Evolutionary conservation across 139 green algal species (phyloP), one percentile per base, ranked within the genome.

Genomic region (Pycnococcus provasolii): DNA sequence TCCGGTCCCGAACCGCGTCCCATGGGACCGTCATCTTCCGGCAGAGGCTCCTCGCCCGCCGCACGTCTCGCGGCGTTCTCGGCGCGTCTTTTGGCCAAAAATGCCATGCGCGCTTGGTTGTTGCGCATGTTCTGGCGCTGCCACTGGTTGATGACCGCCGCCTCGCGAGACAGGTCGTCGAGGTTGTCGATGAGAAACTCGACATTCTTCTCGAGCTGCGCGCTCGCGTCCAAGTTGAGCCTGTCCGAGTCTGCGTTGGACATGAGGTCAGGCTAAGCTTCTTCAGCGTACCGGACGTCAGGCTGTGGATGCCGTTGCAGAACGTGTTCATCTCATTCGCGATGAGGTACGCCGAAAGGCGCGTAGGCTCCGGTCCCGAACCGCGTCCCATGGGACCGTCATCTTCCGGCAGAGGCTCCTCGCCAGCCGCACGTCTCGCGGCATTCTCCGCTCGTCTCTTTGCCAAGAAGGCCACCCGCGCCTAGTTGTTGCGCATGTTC

Each of bases 361-460:
- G 78, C 45, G 68, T 84, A 37, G 93, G 94, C 80, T 97, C 91
- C 0, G 85, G 67, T 1, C 90, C 70, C 3, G 89, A 81, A 78
- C 94, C 95, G 81, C 92, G 94, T 70, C 85, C 73, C 9, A 45
- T 73, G 0, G 86, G 84, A 55, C 63, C 53, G 70, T 97, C 92
- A 76, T 98, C 93, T 77, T 99, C 94, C 1, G 90, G 84, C 71
- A 99, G 80, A 26, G 80, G 74, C 73, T 97, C 94, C 75, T 96
- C 89, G 6, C 90, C 90, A 15, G 77, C 76, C 43, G 82, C 76
- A 2, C 80, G 67, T 72, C 91, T 65, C 62, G 68, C 60, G 15
- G 81, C 76, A 71, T 99, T 99, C 75, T 99, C 94, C 73, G 89
- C 73, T 54, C 51, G 76, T 57, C 89, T 73, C 76, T 89, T 89